Percentiles rank a stretch among this genome's conserved stretches.
These are phyloP conservation scores for Plasmodium sp. DNA, from an alignment of 169 alveolate species.

Conservation along the genomic window DNA sequence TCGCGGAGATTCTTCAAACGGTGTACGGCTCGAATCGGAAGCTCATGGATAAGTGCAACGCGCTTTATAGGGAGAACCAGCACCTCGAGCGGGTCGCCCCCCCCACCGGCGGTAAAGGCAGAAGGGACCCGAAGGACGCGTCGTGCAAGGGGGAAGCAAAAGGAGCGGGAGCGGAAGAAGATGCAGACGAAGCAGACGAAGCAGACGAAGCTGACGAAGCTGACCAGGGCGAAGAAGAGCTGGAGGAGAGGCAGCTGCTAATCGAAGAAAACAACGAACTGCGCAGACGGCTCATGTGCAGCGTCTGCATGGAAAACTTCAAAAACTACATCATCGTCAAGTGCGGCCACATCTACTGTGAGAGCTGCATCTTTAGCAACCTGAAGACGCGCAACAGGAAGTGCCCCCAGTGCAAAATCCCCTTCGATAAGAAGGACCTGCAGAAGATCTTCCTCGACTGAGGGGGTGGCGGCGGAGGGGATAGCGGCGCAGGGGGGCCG, in stretches of 20 bases:
- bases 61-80: slow-evolving; percentile 18
- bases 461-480: neutral
- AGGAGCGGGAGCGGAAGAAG: neutral
- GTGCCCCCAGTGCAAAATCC: slow-evolving; percentile 85
- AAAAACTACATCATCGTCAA: slow-evolving; percentile 82
- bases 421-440: slow-evolving; percentile 84
- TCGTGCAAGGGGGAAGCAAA: neutral
- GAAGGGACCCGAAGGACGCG: neutral
- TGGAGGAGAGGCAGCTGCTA: slow-evolving; percentile 28
- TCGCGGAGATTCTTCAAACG: neutral
- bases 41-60: slow-evolving; percentile 30
- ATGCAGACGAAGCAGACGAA: neutral
- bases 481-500: too few species aligned
- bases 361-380: slow-evolving; percentile 76
- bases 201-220: too few species aligned
- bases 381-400: slow-evolving; percentile 83
- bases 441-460: slow-evolving; percentile 75
- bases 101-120: neutral
- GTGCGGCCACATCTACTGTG: slow-evolving; percentile 89
- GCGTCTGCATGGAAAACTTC: slow-evolving; percentile 87
- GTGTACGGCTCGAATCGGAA: slow-evolving; percentile 44
- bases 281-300: slow-evolving; percentile 84
- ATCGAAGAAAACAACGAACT: slow-evolving; percentile 80
- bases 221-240: too few species aligned
- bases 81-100: neutral